A percentile compares a stretch with the other conserved stretches of the same genome.
These are phyloP conservation scores for Beauveria medogensis DNA, from an alignment of 2,329 filamentous ascomycete species.

Conservation along the genomic window DNA sequence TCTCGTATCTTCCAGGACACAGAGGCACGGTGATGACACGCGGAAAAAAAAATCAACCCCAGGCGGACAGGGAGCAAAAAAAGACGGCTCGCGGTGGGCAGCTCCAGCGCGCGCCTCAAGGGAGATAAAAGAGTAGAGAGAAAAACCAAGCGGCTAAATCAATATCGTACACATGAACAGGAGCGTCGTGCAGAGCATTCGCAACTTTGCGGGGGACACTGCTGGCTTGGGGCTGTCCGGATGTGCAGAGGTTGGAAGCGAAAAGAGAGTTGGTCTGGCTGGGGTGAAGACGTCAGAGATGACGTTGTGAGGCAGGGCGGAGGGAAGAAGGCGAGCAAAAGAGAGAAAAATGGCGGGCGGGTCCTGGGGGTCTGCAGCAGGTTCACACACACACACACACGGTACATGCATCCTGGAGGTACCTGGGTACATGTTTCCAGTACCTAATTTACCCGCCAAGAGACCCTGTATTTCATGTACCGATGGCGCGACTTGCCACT, in stretches of 20 bases:
- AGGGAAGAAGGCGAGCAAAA: constrained; percentile 22
- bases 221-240: not conserved
- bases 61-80: not conserved
- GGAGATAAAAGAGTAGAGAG: not conserved
- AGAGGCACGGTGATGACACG: not conserved
- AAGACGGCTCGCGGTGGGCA: not conserved
- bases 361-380: not conserved
- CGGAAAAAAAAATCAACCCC: not conserved
- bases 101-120: not conserved
- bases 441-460: too few species aligned
- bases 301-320: constrained; percentile 33
- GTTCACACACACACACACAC: not conserved
- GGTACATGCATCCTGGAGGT: too few species aligned
- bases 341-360: constrained; percentile 24
- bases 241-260: not conserved
- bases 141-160: constrained; percentile 15
- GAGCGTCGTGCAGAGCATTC: not conserved
- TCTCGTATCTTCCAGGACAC: not conserved
- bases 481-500: constrained; percentile 10
- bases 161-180: constrained; percentile 6
- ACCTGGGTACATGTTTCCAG: too few species aligned
- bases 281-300: constrained; percentile 40
- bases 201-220: not conserved
- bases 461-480: not conserved
- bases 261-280: constrained; percentile 16